phyloP scores from a whole-genome alignment of 164 flowering plant species.

The Stephania cephalantha region DNA sequence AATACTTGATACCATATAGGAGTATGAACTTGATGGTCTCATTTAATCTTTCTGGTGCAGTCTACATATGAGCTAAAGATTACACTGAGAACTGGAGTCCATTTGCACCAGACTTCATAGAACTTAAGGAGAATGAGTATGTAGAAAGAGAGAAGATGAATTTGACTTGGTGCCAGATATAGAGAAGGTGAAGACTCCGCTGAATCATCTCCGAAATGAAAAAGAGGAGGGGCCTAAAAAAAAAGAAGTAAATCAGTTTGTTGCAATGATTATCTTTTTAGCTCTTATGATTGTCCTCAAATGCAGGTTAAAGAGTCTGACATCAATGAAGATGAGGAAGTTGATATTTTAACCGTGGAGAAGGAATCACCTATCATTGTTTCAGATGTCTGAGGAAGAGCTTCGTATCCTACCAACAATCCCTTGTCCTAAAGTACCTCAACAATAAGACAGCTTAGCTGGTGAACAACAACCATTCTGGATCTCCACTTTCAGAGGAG shows the following conservation, averaged over 20 bases:
- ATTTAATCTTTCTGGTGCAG: slow-evolving; percentile 74
- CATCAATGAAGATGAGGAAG: slow-evolving; percentile 76
- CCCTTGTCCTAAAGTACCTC: slow-evolving; percentile 74
- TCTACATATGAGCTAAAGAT: slow-evolving; percentile 98
- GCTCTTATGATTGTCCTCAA: background rate
- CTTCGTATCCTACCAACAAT: slow-evolving; percentile 80
- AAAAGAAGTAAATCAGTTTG: background rate
- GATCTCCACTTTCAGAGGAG: slow-evolving; percentile 76
- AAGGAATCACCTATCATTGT: slow-evolving; percentile 80
- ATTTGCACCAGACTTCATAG: slow-evolving; percentile 98
- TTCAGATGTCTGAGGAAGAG: slow-evolving; percentile 86
- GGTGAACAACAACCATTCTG: slow-evolving; percentile 58
- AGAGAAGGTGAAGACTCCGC: slow-evolving; percentile 55
- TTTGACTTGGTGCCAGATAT: slow-evolving; percentile 86
- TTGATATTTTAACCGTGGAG: slow-evolving; percentile 76
- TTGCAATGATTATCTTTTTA: no score
- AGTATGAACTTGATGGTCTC: slow-evolving; percentile 41
- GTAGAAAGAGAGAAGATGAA: slow-evolving; percentile 91
- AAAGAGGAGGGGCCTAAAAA: background rate
- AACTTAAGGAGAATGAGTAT: slow-evolving; percentile 98
- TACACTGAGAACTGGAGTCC: slow-evolving; percentile 99
- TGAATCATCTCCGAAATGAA: background rate
- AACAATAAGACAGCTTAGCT: slow-evolving; percentile 66
- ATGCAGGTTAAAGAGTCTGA: slow-evolving; percentile 40
- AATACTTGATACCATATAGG: no score